These are phyloP conservation scores for Climacium dendroides DNA, from an alignment of 225 moss, liverwort and hornwort genomes.

Conservation along the genomic window DNA sequence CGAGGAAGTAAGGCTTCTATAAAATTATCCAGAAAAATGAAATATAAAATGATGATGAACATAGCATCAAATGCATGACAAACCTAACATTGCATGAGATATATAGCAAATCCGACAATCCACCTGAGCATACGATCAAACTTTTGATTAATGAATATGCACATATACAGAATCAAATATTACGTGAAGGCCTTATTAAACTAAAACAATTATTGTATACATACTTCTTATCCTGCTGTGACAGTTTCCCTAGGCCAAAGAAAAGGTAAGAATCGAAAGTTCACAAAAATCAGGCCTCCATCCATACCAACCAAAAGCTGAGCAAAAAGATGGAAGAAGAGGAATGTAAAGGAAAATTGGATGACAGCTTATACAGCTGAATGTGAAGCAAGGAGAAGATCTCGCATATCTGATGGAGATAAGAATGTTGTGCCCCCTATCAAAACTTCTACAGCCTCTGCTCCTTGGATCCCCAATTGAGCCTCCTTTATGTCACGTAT, in stretches of 20 bases:
- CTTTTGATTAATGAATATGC: not conserved
- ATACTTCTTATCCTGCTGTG: not conserved
- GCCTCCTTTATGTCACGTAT: constrained; percentile 78
- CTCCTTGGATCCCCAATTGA: constrained; percentile 51
- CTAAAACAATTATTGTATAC: not conserved
- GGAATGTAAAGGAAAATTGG: not conserved
- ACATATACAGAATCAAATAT: not conserved
- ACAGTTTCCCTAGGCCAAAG: not conserved
- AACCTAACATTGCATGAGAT: not conserved
- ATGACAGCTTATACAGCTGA: constrained; percentile 9
- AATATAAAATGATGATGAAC: too few relatives aligned
- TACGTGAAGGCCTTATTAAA: not conserved
- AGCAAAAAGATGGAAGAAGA: not conserved
- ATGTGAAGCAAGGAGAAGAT: constrained; percentile 62
- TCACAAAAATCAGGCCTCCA: not conserved
- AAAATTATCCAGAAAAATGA: not conserved
- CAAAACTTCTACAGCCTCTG: constrained; percentile 61
- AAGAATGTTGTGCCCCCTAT: constrained; percentile 81
- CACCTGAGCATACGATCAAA: not conserved
- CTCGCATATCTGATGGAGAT: constrained; percentile 78
- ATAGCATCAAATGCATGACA: not conserved
- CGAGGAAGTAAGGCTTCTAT: not conserved
- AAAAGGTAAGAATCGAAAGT: not conserved
- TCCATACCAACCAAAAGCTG: not conserved
- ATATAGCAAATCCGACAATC: not conserved